phyloP scores from a whole-genome alignment of 257 asterid species.

The Galeopsis tetrahit region DNA sequence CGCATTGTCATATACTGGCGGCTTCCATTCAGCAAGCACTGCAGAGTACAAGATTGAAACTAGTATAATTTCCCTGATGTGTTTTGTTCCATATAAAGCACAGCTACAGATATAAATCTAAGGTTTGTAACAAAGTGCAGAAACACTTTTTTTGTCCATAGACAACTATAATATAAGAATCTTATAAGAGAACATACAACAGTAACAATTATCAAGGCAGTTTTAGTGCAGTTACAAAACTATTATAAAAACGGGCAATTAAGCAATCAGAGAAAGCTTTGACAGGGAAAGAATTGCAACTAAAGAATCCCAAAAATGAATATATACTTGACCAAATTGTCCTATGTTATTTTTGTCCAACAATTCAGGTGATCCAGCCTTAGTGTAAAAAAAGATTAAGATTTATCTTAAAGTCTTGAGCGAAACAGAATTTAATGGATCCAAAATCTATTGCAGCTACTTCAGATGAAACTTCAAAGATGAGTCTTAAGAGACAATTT shows the following conservation, averaged over 20 bases:
- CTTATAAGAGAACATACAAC: not conserved
- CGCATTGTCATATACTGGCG: constrained; percentile 83
- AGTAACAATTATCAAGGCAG: not conserved
- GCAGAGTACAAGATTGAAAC: constrained; percentile 27
- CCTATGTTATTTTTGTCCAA: not conserved
- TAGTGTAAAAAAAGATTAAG: constrained; percentile 1
- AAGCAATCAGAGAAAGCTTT: constrained; percentile 6
- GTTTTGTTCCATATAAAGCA: constrained; percentile 24
- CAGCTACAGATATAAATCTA: not conserved
- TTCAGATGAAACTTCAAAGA: too few species aligned
- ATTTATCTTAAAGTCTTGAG: not conserved
- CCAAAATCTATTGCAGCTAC: constrained; percentile 7
- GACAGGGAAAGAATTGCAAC: constrained; percentile 16
- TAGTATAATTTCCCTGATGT: constrained; percentile 13
- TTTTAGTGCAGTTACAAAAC: not conserved
- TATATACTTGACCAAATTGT: not conserved
- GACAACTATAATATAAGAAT: not conserved
- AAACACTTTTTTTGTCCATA: too few species aligned
- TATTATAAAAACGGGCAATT: not conserved
- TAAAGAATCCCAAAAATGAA: constrained; percentile 16
- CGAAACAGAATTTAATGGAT: not conserved
- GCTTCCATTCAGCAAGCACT: constrained; percentile 99
- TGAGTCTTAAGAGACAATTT: not conserved
- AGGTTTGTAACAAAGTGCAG: not conserved
- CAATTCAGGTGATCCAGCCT: not conserved